A percentile compares a stretch with the other conserved stretches of the same genome.
phyloP scores from a whole-genome alignment of 495 filamentous ascomycete genomes.

The Penicillium cinerascens region DNA sequence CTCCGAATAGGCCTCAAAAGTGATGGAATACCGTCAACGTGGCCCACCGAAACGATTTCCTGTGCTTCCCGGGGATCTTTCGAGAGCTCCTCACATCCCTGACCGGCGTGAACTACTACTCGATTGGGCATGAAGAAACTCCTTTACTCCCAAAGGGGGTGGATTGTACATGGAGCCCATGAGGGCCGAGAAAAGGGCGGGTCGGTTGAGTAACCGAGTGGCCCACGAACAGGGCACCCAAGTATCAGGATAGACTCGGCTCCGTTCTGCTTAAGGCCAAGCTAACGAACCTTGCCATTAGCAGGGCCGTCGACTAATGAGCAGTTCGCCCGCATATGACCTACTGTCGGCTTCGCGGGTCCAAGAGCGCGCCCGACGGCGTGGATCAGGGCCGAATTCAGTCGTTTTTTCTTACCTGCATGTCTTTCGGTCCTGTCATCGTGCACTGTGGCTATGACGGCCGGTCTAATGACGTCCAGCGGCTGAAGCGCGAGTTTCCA shows the following conservation, averaged over 20 bases:
- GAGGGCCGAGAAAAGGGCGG: slow-evolving; percentile 16
- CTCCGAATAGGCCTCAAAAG: background rate
- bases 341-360: slow-evolving; percentile 15
- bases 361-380: slow-evolving; percentile 27
- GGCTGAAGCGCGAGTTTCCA: slow-evolving; percentile 14
- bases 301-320: slow-evolving; percentile 23
- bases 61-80: slow-evolving; percentile 1
- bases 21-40: background rate
- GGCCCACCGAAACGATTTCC: background rate
- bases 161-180: slow-evolving; percentile 6
- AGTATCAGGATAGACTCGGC: slow-evolving; percentile 19
- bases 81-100: slow-evolving; percentile 3
- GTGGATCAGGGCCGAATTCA: slow-evolving; percentile 22
- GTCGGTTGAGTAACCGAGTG: slow-evolving; percentile 22
- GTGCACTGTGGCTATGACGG: slow-evolving; percentile 8
- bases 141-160: background rate
- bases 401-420: slow-evolving; percentile 2
- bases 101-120: slow-evolving; percentile 6
- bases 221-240: slow-evolving; percentile 13
- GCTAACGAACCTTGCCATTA: slow-evolving; percentile 22
- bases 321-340: slow-evolving; percentile 20
- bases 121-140: slow-evolving; percentile 4
- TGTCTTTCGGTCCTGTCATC: slow-evolving; percentile 3
- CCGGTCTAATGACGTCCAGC: slow-evolving; percentile 3
- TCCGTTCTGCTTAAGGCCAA: slow-evolving; percentile 15